A percentile compares a stretch with the other conserved stretches of the same genome.
phyloP scores from a whole-genome alignment of 176 grass and related monocot genomes.

The Microstegium vimineum region DNA sequence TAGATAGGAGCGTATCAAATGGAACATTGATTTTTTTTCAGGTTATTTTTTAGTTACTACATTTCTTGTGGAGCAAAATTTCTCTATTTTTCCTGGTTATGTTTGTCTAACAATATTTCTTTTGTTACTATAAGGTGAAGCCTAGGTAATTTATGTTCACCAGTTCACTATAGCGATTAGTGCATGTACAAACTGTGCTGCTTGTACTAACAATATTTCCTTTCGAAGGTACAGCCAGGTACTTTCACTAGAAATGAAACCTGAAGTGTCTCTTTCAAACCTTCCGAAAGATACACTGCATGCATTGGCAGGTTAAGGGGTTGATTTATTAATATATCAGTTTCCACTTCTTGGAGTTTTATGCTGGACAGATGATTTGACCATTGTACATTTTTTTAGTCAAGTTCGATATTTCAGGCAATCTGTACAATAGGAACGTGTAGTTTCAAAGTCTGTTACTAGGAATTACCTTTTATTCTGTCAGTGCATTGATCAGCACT shows the following conservation, averaged over 20 bases:
- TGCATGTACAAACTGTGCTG: not conserved
- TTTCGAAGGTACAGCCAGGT: not conserved
- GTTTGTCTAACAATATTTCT: not conserved
- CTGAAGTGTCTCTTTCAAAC: slow-evolving; percentile 11
- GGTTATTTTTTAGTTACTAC: not conserved
- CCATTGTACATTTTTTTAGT: not conserved
- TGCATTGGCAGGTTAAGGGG: not conserved
- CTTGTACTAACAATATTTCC: not conserved
- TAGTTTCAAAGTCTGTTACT: not conserved
- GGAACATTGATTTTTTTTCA: not conserved
- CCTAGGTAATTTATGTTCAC: not conserved
- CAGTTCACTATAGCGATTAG: not conserved
- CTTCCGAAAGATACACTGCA: not conserved
- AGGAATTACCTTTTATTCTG: not conserved
- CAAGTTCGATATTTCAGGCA: not conserved
- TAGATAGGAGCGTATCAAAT: not conserved
- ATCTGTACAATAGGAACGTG: not conserved
- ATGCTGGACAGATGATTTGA: not conserved
- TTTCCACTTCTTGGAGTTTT: not conserved
- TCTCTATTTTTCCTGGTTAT: not conserved
- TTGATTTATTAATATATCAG: not conserved
- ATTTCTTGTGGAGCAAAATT: not conserved
- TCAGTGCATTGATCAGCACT: not conserved
- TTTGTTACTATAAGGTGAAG: slow-evolving; percentile 3
- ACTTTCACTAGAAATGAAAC: slow-evolving; percentile 2